A percentile compares a stretch with the other conserved stretches of the same genome.
phyloP scores from a whole-genome alignment of 768 basidiomycete species.

The Mycena leptocephala region DNA sequence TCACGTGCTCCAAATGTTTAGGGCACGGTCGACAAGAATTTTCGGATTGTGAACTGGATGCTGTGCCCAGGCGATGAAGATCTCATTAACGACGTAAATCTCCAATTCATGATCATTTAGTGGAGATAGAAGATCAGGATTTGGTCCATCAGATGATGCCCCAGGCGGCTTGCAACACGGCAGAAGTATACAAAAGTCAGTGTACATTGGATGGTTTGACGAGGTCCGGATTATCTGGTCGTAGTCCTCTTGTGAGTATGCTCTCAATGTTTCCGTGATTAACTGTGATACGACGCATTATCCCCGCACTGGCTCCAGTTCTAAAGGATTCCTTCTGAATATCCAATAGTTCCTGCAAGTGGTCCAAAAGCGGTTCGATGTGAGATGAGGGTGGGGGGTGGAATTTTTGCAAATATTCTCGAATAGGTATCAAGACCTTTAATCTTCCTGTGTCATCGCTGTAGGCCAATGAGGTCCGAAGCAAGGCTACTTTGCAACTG shows the following conservation, averaged over 20 bases:
- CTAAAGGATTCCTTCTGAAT: neutral
- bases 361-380: neutral
- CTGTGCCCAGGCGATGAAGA: neutral
- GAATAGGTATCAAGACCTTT: neutral
- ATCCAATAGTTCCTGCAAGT: neutral
- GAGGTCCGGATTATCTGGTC: neutral
- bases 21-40: neutral
- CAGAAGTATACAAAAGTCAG: neutral
- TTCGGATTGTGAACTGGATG: neutral
- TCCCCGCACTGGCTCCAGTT: neutral
- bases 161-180: too few relatives aligned
- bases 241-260: neutral
- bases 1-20: neutral
- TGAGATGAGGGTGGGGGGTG: neutral
- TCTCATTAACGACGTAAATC: neutral
- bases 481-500: neutral
- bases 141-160: neutral
- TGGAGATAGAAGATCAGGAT: neutral
- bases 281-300: neutral
- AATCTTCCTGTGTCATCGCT: neutral
- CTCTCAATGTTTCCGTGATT: neutral
- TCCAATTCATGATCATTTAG: neutral
- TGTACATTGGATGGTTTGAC: neutral
- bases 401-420: neutral
- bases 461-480: neutral